These are phyloP conservation scores for Diutina rugosa DNA, from an alignment of 1,139 yeast species.

Conservation along the genomic window DNA sequence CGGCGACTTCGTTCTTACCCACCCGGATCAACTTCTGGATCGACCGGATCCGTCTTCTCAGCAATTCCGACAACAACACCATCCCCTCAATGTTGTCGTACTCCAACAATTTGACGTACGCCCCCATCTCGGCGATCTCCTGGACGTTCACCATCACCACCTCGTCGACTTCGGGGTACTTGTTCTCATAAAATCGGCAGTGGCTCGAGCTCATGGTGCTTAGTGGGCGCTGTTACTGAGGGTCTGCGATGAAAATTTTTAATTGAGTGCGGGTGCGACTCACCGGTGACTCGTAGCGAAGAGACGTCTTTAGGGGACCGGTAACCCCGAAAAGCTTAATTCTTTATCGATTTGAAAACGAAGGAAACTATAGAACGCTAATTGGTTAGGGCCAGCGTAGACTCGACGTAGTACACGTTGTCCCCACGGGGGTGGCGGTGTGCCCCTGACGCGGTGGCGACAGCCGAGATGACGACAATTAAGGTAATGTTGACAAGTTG, in stretches of 20 bases:
- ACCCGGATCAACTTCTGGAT: conserved; percentile 96
- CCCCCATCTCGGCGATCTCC: conserved; percentile 97
- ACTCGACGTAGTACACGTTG: too few species aligned
- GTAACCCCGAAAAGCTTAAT: not conserved
- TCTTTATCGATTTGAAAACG: too few species aligned
- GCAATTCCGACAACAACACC: conserved; percentile 90
- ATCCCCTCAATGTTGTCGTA: conserved; percentile 98
- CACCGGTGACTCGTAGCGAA: not conserved
- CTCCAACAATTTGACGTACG: conserved; percentile 88
- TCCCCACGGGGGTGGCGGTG: too few species aligned
- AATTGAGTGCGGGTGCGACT: not conserved
- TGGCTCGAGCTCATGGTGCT: conserved; percentile 64
- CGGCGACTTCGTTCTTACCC: conserved; percentile 97
- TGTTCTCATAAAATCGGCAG: conserved; percentile 96
- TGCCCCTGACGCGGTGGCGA: too few species aligned
- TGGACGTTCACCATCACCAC: conserved; percentile 98
- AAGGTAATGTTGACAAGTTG: too few species aligned
- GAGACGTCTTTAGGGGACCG: not conserved
- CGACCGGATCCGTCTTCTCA: conserved; percentile 97
- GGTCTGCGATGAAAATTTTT: not conserved
- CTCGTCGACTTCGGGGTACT: conserved; percentile 97
- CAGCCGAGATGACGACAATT: too few species aligned
- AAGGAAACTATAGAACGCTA: too few species aligned
- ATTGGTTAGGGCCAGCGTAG: too few species aligned
- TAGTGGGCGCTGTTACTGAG: not conserved